Percentiles rank a stretch among this genome's conserved stretches.
phyloP scores from a whole-genome alignment of 2,329 filamentous ascomycete genomes.

The Domatiomyces catenatus region DNA sequence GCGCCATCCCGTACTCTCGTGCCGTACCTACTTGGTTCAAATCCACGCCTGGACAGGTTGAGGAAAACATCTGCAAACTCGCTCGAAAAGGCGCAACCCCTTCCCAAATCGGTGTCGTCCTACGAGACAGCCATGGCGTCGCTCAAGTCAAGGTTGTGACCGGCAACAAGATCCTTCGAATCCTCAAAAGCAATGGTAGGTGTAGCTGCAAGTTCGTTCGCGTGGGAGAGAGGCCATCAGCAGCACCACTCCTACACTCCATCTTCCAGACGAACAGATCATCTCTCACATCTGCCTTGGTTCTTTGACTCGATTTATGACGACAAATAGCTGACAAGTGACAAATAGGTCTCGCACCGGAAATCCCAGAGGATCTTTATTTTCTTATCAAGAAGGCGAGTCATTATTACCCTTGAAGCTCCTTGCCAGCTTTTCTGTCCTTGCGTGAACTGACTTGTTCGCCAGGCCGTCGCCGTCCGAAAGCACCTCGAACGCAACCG shows the following conservation, averaged over 20 bases:
- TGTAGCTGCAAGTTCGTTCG: constrained; percentile 22
- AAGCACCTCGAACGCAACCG: constrained; percentile 99
- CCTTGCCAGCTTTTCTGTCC: background rate
- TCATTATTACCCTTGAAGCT: constrained; percentile 1
- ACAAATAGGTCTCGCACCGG: constrained; percentile 91
- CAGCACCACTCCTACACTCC: background rate
- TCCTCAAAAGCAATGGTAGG: constrained; percentile 96
- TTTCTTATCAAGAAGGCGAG: constrained; percentile 99
- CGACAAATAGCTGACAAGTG: constrained; percentile 64
- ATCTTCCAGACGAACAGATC: background rate
- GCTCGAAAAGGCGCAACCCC: constrained; percentile 97
- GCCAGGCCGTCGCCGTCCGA: constrained; percentile 84
- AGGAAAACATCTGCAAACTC: constrained; percentile 96
- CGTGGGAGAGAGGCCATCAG: background rate
- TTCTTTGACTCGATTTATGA: constrained; percentile 30
- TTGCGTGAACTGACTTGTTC: background rate
- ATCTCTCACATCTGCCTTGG: constrained; percentile 63
- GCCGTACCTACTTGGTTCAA: constrained; percentile 89
- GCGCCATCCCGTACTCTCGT: constrained; percentile 93
- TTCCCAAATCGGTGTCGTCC: constrained; percentile 96
- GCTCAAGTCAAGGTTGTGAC: constrained; percentile 96
- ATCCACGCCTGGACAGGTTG: constrained; percentile 95
- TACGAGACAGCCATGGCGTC: constrained; percentile 95
- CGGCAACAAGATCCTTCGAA: constrained; percentile 99
- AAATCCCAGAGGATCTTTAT: constrained; percentile 98